Evolutionary conservation across 108 stramenopile species (phyloP), one percentile per base, ranked within the genome.

Genomic region (Pseudonitzschia delicatissima): DNA sequence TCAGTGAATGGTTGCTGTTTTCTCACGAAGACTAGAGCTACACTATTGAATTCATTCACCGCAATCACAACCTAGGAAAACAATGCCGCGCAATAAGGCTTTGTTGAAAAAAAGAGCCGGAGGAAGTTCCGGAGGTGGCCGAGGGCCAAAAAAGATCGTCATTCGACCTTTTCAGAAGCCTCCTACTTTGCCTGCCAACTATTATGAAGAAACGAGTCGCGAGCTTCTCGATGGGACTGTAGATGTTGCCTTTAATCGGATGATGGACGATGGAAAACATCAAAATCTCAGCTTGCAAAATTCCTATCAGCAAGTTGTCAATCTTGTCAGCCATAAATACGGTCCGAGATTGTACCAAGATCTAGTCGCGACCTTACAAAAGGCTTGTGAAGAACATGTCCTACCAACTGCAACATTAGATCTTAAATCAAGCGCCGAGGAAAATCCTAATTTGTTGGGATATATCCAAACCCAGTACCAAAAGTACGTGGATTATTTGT

Each of bases 81-180:
- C n/a, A n/a, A 74, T 75, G 67, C 74, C 74, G 4, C 74, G 74
- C 40, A 47, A 32, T 34, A 75, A 75, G 37, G 67, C 61, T 6
- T 13, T 68, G 33, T 68, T 68, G 74, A 68, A 62, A 45, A 74
- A 74, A 48, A 57, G 73, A 12, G 67, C 74, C 27, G 42, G 29
- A 6, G 67, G 71, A 9, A 29, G 59, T 45, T 52, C 73, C 23
- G 53, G 62, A 20, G 35, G 64, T 8, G 53, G 53, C 15, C 53
- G 53, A 4, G 53, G 53, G 4, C 60, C 44, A 34, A 74, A 74
- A 32, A 79, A 79, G 69, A 83, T 92, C 44, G 75, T 78, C 57
- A 93, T 93, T 70, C 86, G 84, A 57, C 85, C 88, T 20, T 93
- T 84, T 61, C 42, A 67, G 20, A 86, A 83, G 49, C 92, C 92